Evolutionary conservation across 1,284 basidiomycete species (phyloP).

Genomic region (Tranzscheliella williamsii): DNA sequence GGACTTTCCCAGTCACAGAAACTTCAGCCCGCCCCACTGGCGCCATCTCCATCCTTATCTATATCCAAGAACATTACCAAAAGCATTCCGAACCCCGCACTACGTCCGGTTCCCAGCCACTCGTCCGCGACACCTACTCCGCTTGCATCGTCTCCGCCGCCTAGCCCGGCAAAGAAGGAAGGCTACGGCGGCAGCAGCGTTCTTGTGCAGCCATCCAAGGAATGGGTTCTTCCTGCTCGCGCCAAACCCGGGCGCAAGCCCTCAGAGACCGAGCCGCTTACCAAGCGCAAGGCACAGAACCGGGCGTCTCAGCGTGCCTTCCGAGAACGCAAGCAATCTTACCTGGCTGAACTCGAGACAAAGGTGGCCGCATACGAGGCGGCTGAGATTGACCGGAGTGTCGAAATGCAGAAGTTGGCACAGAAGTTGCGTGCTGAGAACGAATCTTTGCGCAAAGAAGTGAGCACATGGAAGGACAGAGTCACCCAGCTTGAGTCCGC

Average conservation of each 20-base stretch:
- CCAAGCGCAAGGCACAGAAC: constrained; percentile 59
- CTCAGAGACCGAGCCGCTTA: constrained; percentile 51
- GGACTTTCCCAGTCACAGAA: too few relatives aligned
- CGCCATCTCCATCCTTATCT: too few relatives aligned
- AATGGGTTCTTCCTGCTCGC: constrained; percentile 58
- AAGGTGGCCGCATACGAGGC: constrained; percentile 55
- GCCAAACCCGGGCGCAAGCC: constrained; percentile 60
- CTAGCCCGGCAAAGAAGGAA: constrained; percentile 17
- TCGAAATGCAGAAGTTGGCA: constrained; percentile 55
- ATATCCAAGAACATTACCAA: too few relatives aligned
- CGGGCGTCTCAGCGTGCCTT: constrained; percentile 54
- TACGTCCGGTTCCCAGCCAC: not conserved
- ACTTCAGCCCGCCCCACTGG: not conserved
- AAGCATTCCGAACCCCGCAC: too few relatives aligned
- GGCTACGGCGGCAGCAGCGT: too few relatives aligned
- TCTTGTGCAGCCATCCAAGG: constrained; percentile 49
- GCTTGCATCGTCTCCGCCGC: not conserved
- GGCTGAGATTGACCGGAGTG: constrained; percentile 46
- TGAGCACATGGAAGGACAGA: constrained; percentile 27
- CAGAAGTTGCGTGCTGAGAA: constrained; percentile 48
- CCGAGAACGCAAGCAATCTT: constrained; percentile 50
- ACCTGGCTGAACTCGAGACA: constrained; percentile 47
- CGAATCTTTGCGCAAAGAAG: constrained; percentile 29
- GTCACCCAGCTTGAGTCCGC: constrained; percentile 25
- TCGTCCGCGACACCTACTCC: not conserved